phyloP scores from a whole-genome alignment of 73 alveolate genomes.

The Diophrys appendiculata region DNA sequence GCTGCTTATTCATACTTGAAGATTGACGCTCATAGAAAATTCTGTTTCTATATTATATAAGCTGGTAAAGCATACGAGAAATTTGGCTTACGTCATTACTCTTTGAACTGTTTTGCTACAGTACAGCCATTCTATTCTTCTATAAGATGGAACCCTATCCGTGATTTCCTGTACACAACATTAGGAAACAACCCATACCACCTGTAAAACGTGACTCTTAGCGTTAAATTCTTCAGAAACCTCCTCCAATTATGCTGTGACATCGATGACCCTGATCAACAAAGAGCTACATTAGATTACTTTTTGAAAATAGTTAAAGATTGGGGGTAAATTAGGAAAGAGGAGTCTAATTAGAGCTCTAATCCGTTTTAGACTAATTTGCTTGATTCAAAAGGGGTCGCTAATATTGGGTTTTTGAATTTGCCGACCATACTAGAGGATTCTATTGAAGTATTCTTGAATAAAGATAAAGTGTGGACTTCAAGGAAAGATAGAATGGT shows the following conservation, averaged over 20 bases:
- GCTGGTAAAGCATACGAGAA: slow-evolving; percentile 51
- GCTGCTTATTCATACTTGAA: slow-evolving; percentile 51
- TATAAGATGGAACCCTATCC: slow-evolving; percentile 60
- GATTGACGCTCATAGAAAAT: slow-evolving; percentile 40
- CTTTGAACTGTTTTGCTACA: slow-evolving; percentile 50
- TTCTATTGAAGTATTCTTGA: slow-evolving; percentile 45
- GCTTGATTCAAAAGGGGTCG: background rate
- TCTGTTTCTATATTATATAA: slow-evolving; percentile 36
- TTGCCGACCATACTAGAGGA: slow-evolving; percentile 58
- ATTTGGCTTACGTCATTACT: slow-evolving; percentile 15
- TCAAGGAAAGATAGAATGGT: slow-evolving; percentile 22
- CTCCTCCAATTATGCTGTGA: slow-evolving; percentile 61
- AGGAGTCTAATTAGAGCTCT: background rate
- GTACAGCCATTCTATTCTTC: slow-evolving; percentile 47
- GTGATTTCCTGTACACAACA: slow-evolving; percentile 38
- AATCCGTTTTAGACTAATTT: background rate
- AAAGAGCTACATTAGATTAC: slow-evolving; percentile 43
- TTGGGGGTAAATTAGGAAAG: slow-evolving; percentile 26
- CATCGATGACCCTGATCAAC: slow-evolving; percentile 38
- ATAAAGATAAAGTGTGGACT: slow-evolving; percentile 44
- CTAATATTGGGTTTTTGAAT: slow-evolving; percentile 54
- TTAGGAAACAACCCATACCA: slow-evolving; percentile 46
- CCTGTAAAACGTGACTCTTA: slow-evolving; percentile 31
- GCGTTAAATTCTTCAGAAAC: slow-evolving; percentile 56
- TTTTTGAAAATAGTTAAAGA: slow-evolving; percentile 45